Evolutionary conservation across 257 asterid genomes (phyloP), one percentile per base, ranked within the genome.

Genomic region (Solanum etuberosum): DNA sequence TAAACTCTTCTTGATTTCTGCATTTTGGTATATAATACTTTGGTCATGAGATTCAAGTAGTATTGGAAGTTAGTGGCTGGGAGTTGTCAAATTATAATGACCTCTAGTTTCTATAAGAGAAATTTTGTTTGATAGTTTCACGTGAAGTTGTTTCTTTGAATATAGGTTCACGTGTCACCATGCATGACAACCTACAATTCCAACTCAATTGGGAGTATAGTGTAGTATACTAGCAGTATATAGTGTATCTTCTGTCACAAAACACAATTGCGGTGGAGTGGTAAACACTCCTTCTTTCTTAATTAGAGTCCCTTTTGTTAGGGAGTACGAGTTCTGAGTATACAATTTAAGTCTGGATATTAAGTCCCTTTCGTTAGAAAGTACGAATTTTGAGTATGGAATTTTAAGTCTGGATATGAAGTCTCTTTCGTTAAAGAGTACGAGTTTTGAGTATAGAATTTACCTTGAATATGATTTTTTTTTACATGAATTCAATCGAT

Each of bases 51-150:
- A 85, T 68, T 48, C 57, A 85, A 84, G 4, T 21, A 86, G 2
- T 27, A 21, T 82, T 73, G 88, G 72, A 34, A 65, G 77, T 57
- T 88, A 73, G 89, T 67, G 80, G 84, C 42, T 34, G 43, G 81
- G 85, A 83, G 25, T 73, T 73, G 59, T 37, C 77, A 37, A 25
- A 65, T 21, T 43, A 73, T 85, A 85, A 67, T 38, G 87, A 85
- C 85, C 85, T 81, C 68, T 29, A 81, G 42, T 85, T 85, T 35
- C 5, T 73, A 21, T 73, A 37, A 15, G n/a, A 40, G 14, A 4
- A 2, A n/a, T 21, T 85, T 88, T 89, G 90, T 87, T 87, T 87
- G 90, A 82, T 86, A 87, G 87, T 74, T 90, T 88, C 92, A 90
- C 92, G 90, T 86, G 92, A 88, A 90, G 21, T 38, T 42, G 73